Base-by-base conservation (phyloP, 1,139 yeast species). In the Geotrichum australiense region DNA sequence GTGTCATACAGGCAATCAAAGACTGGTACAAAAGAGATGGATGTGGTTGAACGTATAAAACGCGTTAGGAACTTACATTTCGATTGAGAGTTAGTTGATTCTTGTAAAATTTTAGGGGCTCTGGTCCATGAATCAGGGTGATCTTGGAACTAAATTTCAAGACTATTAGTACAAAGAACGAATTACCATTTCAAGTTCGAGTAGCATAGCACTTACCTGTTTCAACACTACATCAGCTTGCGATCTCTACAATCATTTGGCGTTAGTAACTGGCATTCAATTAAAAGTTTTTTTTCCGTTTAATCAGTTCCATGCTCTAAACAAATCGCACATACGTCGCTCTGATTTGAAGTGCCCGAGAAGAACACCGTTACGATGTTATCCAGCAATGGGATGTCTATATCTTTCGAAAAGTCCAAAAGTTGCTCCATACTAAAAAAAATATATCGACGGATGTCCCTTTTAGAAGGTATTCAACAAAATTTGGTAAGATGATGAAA, bases 61-160 rank as follows among this genome's bases (percentile, higher is more conserved):
- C 11, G 8, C 7, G 6, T 3, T 19, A 15, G 19, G 5, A 10
- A 41, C 52, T 16, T 47, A 53, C 81, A 93, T 66, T 89, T 91
- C 28, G 95, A 74, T 62, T 91, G 96, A 29, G 96, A 71, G 59
- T 86, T 84, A 44, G 68, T 68, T 5, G 94, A 80, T 52, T 70
- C 73, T 52, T 91, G 91, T 53, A 91, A 71, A 48, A 91, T 89
- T 60, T 82, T 79, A 57, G 91, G 97, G 23, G 95, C 93, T 47
- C 83, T 76, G 53, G 84, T 86, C 99, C 99, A 91, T 24, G 96
- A 82, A 53, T 91, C 96, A 2, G 93, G 93, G 62, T 87, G 82
- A 50, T 87, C 95, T 64, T 93, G 96, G 61, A 91, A 89, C 64
- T 59, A 36, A 5, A 37, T 8, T 37, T 36, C 40, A 47, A 19